phyloP scores from a whole-genome alignment of 768 basidiomycete species.

The Tulasnella sp. region DNA sequence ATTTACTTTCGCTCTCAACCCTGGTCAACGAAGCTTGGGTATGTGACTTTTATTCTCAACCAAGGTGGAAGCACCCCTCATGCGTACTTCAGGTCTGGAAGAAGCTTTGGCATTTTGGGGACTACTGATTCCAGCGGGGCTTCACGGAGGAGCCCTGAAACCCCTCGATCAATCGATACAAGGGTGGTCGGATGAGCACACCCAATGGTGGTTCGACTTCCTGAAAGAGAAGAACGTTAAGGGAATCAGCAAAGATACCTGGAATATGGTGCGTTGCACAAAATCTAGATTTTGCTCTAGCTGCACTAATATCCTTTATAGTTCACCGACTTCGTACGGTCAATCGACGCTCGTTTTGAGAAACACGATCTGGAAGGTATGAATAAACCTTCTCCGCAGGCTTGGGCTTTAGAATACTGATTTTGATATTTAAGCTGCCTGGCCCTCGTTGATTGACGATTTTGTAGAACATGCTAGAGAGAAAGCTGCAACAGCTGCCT shows the following conservation, averaged over 20 bases:
- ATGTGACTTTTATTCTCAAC: constrained; percentile 22
- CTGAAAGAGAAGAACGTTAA: constrained; percentile 49
- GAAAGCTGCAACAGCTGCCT: not conserved
- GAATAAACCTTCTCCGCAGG: constrained; percentile 13
- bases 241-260: constrained; percentile 80
- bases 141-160: constrained; percentile 50
- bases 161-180: constrained; percentile 29
- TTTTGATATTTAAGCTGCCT: constrained; percentile 43
- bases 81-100: constrained; percentile 40
- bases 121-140: constrained; percentile 60
- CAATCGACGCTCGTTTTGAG: constrained; percentile 57
- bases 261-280: constrained; percentile 58
- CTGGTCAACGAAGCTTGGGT: constrained; percentile 74
- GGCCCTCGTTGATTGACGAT: constrained; percentile 80
- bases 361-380: constrained; percentile 67
- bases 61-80: no score
- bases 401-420: not conserved
- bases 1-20: constrained; percentile 62
- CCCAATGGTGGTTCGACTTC: constrained; percentile 69
- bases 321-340: constrained; percentile 69
- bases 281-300: not conserved
- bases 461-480: constrained; percentile 57
- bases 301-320: constrained; percentile 22
- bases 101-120: constrained; percentile 61
- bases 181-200: constrained; percentile 53